Percentiles rank a stretch among this genome's conserved stretches.
These are phyloP conservation scores for Amaranthus tricolor DNA, from an alignment of 179 eudicot genomes.

Conservation along the genomic window DNA sequence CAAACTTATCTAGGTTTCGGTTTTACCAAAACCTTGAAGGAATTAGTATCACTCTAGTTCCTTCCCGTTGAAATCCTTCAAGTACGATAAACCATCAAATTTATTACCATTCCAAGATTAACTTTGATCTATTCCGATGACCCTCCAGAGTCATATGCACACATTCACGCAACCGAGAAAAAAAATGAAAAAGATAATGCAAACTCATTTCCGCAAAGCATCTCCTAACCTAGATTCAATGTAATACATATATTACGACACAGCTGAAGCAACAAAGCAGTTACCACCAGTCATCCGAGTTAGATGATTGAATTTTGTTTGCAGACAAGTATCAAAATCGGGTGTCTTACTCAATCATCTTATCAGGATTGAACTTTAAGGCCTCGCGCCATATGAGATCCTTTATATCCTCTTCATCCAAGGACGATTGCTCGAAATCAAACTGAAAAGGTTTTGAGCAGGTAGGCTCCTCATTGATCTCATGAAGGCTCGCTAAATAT, in stretches of 20 bases:
- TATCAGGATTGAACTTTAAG: constrained; percentile 63
- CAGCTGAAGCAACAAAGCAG: constrained; percentile 4
- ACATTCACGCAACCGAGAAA: not conserved
- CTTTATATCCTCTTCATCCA: constrained; percentile 83
- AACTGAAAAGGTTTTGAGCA: constrained; percentile 72
- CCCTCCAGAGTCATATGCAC: constrained; percentile 1
- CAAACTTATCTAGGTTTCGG: not conserved
- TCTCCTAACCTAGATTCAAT: constrained; percentile 1
- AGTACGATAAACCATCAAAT: not conserved
- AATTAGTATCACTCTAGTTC: constrained; percentile 6
- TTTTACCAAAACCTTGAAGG: not conserved
- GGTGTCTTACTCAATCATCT: constrained; percentile 22
- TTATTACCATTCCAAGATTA: constrained; percentile 4
- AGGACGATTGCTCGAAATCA: constrained; percentile 76
- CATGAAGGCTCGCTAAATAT: constrained; percentile 77
- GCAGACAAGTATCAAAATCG: not conserved
- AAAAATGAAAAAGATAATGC: not conserved
- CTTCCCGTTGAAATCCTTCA: not conserved
- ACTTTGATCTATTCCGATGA: constrained; percentile 1
- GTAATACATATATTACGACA: not conserved
- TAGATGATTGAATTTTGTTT: not conserved
- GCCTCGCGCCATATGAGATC: constrained; percentile 82
- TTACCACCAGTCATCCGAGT: constrained; percentile 9
- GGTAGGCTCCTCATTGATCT: constrained; percentile 91
- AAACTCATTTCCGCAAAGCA: not conserved